These are phyloP conservation scores for Globisporangium uncinulatum DNA, from an alignment of 352 stramenopile species.

Conservation along the genomic window DNA sequence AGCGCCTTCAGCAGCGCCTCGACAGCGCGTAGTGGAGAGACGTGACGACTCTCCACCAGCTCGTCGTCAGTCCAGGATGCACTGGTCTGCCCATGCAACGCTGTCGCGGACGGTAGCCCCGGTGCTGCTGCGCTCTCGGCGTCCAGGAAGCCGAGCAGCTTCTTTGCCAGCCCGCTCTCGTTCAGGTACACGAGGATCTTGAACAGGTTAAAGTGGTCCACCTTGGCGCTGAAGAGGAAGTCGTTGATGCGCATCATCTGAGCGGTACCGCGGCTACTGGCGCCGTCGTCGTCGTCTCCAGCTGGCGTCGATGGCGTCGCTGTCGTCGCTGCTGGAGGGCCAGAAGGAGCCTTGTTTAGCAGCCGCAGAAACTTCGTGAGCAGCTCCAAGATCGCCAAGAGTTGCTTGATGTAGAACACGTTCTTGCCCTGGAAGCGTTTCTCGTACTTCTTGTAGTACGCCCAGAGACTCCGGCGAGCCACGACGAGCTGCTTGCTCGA, in stretches of 20 bases:
- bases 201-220: constrained; percentile 89
- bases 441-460: constrained; percentile 86
- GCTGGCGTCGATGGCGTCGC: background rate
- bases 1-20: constrained; percentile 71
- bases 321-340: background rate
- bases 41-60: constrained; percentile 59
- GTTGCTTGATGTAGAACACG: constrained; percentile 87
- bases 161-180: constrained; percentile 78
- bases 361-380: constrained; percentile 76
- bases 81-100: background rate
- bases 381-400: constrained; percentile 69
- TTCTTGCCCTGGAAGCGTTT: constrained; percentile 85
- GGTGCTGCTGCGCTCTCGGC: constrained; percentile 14
- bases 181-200: constrained; percentile 82
- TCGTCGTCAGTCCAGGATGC: constrained; percentile 17
- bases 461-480: constrained; percentile 68
- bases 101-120: background rate
- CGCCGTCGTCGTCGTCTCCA: constrained; percentile 17
- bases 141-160: constrained; percentile 77
- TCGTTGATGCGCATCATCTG: constrained; percentile 84
- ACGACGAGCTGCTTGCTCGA: constrained; percentile 73
- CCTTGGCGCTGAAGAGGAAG: constrained; percentile 72
- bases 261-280: constrained; percentile 11
- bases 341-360: constrained; percentile 27
- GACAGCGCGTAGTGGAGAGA: constrained; percentile 81